Evolutionary conservation across 2,329 filamentous ascomycete genomes (phyloP), one percentile per base, ranked within the genome.

Genomic region (Alternaria novae-zelandiae): DNA sequence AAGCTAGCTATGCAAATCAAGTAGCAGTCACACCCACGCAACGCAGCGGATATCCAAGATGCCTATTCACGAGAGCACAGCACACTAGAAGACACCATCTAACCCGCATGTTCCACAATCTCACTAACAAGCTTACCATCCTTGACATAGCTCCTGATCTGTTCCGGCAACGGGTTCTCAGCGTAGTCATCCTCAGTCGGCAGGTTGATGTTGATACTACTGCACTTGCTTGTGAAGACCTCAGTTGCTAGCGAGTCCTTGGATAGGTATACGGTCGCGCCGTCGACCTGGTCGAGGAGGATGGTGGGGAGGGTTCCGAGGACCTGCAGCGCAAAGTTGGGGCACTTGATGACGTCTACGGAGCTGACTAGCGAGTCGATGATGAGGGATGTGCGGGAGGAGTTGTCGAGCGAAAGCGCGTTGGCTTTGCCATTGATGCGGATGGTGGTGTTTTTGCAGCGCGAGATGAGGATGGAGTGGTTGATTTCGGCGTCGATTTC

Each of bases 321-420:
- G 56, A 99, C 92, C 81, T 97, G 94, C n/a, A 98, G 85, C 13
- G 94, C 94, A 78, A 99, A 97, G 80, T 96, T 97, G 71, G 91
- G 88, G 51, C 91, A 95, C 83, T 98, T 98, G 85, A 99, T 96
- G 23, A 97, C 92, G 76, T 99, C 96, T 60, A 99, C 89, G 30
- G 92, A 93, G 53, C 92, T 96, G 51, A 98, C 92, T 11, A 98
- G 89, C 1, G 90, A 92, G 73, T 98, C 95, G 57, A 98, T 87
- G 55, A 98, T 89, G 57, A 99, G 87, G 26, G 93, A 96, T 17
- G 96, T 85, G 54, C 93, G 90, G 50, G 86, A 88, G 59, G 91
- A 95, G 83, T 97, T 97, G 82, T 98, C 96, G 71, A 98, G 87
- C 6, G 94, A 95, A 66, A 99, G 92, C n/a, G 96, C 94, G 78